phyloP scores from a whole-genome alignment of 2,329 filamentous ascomycete species.

The Falciphora oryzae region DNA sequence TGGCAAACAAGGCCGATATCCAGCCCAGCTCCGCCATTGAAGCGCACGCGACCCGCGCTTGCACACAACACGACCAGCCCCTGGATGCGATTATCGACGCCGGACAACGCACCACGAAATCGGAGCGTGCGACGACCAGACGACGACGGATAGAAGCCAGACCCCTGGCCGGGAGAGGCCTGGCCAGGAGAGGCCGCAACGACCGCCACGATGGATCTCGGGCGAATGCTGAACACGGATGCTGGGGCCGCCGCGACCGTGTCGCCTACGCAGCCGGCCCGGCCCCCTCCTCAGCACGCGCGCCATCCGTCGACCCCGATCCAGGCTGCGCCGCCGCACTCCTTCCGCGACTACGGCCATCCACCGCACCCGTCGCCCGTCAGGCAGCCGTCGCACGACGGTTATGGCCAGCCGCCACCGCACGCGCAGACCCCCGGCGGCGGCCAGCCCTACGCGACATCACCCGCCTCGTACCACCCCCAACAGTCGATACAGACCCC shows the following conservation, averaged over 20 bases:
- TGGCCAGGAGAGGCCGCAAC: neutral
- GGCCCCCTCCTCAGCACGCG: conserved; percentile 19
- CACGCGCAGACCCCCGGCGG: conserved; percentile 25
- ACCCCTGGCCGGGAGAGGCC: conserved; percentile 2
- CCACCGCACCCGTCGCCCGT: conserved; percentile 43
- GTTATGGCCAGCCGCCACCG: conserved; percentile 25
- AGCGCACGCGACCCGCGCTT: neutral
- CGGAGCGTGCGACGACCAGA: neutral
- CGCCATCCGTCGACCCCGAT: conserved; percentile 30
- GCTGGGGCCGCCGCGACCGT: conserved; percentile 32
- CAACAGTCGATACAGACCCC: conserved; percentile 7
- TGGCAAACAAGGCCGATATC: neutral
- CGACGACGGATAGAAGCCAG: neutral
- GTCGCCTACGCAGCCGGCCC: conserved; percentile 21
- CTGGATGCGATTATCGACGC: neutral
- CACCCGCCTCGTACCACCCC: conserved; percentile 32
- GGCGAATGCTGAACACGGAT: conserved; percentile 49
- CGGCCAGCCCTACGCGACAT: conserved; percentile 28
- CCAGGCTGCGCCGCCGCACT: conserved; percentile 37
- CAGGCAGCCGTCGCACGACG: conserved; percentile 38
- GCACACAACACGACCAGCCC: neutral
- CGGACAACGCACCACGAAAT: neutral
- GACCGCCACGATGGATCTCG: conserved; percentile 40
- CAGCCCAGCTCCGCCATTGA: neutral
- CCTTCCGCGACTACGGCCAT: conserved; percentile 46